These are phyloP conservation scores for Anethum foeniculum DNA, from an alignment of 140 eudicot genomes.

Conservation along the genomic window DNA sequence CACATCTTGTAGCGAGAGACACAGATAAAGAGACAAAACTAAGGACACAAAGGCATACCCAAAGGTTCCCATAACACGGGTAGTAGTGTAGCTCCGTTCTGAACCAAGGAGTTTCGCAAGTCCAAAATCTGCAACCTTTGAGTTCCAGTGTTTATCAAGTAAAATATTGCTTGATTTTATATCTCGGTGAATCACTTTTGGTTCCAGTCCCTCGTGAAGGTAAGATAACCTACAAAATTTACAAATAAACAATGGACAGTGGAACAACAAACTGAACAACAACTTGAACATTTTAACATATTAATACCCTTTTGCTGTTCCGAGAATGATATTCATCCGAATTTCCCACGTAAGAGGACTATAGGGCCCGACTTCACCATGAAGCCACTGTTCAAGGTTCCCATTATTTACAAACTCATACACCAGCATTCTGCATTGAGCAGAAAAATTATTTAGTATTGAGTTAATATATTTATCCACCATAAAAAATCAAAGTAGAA, in stretches of 20 bases:
- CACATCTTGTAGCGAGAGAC: background rate
- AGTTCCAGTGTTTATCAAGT: constrained; percentile 52
- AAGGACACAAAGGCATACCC: constrained; percentile 30
- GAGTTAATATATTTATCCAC: too few relatives aligned
- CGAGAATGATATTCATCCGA: constrained; percentile 47
- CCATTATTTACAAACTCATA: constrained; percentile 59
- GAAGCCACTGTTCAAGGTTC: constrained; percentile 60
- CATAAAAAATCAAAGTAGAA: background rate
- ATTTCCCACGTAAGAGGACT: constrained; percentile 61
- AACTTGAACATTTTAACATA: background rate
- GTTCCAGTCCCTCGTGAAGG: constrained; percentile 72
- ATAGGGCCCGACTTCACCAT: constrained; percentile 47
- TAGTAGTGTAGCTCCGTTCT: constrained; percentile 54
- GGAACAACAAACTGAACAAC: background rate
- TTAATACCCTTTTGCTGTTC: constrained; percentile 52
- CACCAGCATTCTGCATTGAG: constrained; percentile 43
- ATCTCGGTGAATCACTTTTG: constrained; percentile 68
- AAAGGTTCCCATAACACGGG: constrained; percentile 75
- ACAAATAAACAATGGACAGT: background rate
- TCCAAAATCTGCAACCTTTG: constrained; percentile 71
- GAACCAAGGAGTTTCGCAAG: constrained; percentile 67
- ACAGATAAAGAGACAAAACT: constrained; percentile 2
- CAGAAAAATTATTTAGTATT: background rate
- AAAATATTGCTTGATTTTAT: constrained; percentile 67
- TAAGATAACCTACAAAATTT: constrained; percentile 43